Conservation (phyloP, 2,329 filamentous ascomycete species). For the Chaetomiaceae sp. region DNA sequence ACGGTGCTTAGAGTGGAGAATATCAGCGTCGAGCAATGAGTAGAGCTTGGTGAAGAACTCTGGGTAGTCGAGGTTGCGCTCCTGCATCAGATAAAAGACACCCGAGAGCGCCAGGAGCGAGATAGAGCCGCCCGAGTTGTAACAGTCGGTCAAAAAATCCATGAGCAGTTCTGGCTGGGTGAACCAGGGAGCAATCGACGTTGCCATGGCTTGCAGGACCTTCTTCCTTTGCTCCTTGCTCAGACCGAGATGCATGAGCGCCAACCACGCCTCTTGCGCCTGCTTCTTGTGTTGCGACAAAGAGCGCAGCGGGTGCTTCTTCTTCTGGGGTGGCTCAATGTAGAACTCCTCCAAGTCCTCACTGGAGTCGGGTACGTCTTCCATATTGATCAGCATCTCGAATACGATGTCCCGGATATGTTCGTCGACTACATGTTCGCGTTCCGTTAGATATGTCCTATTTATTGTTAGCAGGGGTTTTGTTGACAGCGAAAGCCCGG, state of each 20-base stretch:
- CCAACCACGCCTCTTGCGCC: conserved; percentile 83
- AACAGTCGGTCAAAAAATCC: conserved; percentile 95
- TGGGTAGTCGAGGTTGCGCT: conserved; percentile 93
- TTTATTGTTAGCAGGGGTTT: conserved; percentile 21
- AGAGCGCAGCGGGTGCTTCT: conserved; percentile 62
- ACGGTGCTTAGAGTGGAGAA: conserved; percentile 90
- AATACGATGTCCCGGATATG: conserved; percentile 54
- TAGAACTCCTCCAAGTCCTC: conserved; percentile 68
- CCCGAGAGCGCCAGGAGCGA: conserved; percentile 86
- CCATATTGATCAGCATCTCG: conserved; percentile 60
- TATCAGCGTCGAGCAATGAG: conserved; percentile 77
- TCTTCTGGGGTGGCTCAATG: conserved; percentile 57
- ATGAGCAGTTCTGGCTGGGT: conserved; percentile 81
- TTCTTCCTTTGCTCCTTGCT: conserved; percentile 72
- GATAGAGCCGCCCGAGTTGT: conserved; percentile 78
- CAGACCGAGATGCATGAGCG: conserved; percentile 64
- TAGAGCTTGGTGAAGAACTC: conserved; percentile 93
- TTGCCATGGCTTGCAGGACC: conserved; percentile 70
- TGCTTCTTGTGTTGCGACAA: conserved; percentile 69
- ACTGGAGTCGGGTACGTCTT: conserved; percentile 63
- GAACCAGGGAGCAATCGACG: conserved; percentile 84
- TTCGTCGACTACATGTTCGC: conserved; percentile 29
- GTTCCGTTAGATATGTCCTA: conserved; percentile 33
- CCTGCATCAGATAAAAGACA: conserved; percentile 89
- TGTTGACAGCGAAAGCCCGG: conserved; percentile 11